Base-by-base conservation (phyloP, 1,139 yeast genomes). In the Yamadazyma oceani region DNA sequence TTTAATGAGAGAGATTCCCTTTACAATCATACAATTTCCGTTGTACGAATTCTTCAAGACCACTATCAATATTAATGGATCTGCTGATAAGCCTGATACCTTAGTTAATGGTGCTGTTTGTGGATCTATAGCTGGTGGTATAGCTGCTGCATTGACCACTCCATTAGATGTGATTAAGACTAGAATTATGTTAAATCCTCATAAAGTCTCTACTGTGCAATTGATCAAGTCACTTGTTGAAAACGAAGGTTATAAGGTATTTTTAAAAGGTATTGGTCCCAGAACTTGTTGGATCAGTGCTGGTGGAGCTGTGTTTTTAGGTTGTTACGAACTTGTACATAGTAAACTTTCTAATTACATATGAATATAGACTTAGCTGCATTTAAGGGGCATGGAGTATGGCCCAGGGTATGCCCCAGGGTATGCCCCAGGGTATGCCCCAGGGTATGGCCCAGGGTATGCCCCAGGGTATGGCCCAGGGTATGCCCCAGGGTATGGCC, bases 211-310 rank as follows among this genome's bases (percentile, higher is more conserved):
- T 1, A 64, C 81, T 1, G 31, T 61, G 3, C 50, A 59, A 5
- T 60, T 87, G 41, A 75, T 83, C 1, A 51, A 49, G 32, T 54
- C 58, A 5, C 70, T 89, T 39, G 58, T 74, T 13, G 58, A 57
- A 24, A 87, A 83, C 37, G 95, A 86, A 53, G 95, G 95, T 0
- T 60, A 66, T 34, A 48, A 56, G 7, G 89, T 85, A 1, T 87
- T 92, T 47, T 75, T 80, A 56, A 77, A 76, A 36, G 98, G 98
- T 4, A 74, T 90, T 28, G 97, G 95, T 0, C 97, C 98, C 2
- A 73, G 98, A 57, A 89, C 97, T 0, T 75, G 86, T 78, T 92
- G 98, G 98, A 92, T 92, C 43, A 83, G 95, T 65, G 94, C 95
- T 3, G 99, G 99, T 13, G 99, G 99, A 14, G 96, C 97, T 22